Evolutionary conservation across 208 protist species (phyloP), one percentile per base, ranked within the genome.

Genomic region (Leishmania guyanensis): DNA sequence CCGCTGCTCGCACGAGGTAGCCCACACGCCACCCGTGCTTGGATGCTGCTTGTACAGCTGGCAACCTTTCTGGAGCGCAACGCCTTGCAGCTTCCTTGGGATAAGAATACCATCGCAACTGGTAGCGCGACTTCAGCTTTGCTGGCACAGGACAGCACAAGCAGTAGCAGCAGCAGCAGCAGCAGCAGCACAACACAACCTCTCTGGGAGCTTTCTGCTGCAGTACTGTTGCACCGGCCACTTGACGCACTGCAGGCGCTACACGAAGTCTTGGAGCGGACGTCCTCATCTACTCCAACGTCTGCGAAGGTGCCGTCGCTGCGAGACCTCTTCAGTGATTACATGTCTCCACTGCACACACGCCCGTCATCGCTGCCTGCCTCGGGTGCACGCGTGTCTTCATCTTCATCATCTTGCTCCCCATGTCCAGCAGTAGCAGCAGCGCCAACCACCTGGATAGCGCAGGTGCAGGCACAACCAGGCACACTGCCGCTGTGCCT

Each of bases 161-260:
- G 58, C 6, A 29, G 8, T 36, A 62, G 62, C 58, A 9, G 48
- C 39, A 2, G 26, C 82, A 53, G 26, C 56, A 62, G 62, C 58
- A 9, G 48, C 39, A 2, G 26, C 82, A 53, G 26, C 56, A 29
- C 43, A 0, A 12, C 66, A 1, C 82, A 85, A 5, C 8, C 43
- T 10, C 77, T 85, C 33, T 85, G 82, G 82, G 82, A 85, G 33
- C 26, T 80, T 33, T 53, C 82, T 4, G 66, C 82, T 10, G 82
- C 77, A 0, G 82, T 76, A 50, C 54, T 85, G 51, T 58, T 85
- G 10, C 68, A 29, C 9, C 29, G n/a, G 0, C 62, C 82, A 20
- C 48, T 22, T 0, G 82, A 85, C 29, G 71, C 77, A 0, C n/a
- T 85, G 53, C 77, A 71, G 14, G 62, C 22, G 1, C 10, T 82